Evolutionary conservation across 495 filamentous ascomycete genomes (phyloP).

Genomic region (Paragyromitra xinjiangensis): DNA sequence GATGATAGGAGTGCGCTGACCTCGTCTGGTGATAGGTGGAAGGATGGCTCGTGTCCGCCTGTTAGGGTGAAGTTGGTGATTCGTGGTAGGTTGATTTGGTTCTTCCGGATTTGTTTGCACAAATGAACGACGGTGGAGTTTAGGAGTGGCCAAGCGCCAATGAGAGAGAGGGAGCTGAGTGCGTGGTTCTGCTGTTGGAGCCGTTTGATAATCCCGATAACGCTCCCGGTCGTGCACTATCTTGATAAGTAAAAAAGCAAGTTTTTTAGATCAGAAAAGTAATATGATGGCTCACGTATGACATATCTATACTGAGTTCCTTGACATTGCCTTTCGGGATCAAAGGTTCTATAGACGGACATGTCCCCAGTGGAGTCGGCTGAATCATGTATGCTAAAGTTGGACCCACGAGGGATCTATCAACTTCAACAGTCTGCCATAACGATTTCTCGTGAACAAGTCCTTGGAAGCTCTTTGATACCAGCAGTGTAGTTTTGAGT

Average conservation of each 20-base stretch:
- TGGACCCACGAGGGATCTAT: slow-evolving; percentile 10
- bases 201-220: slow-evolving; percentile 21
- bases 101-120: neutral
- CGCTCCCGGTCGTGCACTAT: slow-evolving; percentile 35
- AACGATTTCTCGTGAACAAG: slow-evolving; percentile 20
- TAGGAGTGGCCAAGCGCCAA: slow-evolving; percentile 8
- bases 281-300: slow-evolving; percentile 9
- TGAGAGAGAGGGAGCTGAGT: slow-evolving; percentile 13
- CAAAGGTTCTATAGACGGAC: neutral
- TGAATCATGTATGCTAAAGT: slow-evolving; percentile 33
- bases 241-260: slow-evolving; percentile 1
- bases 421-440: slow-evolving; percentile 17
- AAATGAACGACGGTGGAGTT: neutral
- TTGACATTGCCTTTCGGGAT: slow-evolving; percentile 10
- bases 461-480: slow-evolving; percentile 31
- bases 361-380: neutral
- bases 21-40: neutral
- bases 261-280: neutral
- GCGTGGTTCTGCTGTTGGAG: slow-evolving; percentile 12
- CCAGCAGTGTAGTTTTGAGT: slow-evolving; percentile 11
- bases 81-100: neutral
- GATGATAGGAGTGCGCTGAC: neutral
- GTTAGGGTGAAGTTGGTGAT: neutral
- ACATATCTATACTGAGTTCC: slow-evolving; percentile 12
- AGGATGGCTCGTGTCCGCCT: neutral